These are phyloP conservation scores for Phaffia rhodozyma DNA, from an alignment of 1,284 basidiomycete species.

Conservation along the genomic window DNA sequence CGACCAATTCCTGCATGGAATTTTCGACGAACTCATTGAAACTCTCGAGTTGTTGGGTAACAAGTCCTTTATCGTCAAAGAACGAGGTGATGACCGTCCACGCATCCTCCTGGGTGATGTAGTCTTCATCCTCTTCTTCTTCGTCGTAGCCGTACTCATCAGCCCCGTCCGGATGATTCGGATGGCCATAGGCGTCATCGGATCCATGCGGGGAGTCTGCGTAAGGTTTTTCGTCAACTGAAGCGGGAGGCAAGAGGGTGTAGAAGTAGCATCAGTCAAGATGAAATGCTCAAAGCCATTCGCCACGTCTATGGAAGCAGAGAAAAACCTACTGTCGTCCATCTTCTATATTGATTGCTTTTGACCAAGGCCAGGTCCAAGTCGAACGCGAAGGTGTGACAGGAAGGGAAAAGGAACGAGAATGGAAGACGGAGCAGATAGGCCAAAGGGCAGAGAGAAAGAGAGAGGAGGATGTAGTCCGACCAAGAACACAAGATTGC, in stretches of 20 bases:
- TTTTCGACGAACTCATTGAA: conserved; percentile 99
- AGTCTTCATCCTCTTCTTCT: conserved; percentile 54
- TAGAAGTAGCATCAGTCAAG: too few species aligned
- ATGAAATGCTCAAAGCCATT: too few species aligned
- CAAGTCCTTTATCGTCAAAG: conserved; percentile 94
- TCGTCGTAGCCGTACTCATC: conserved; percentile 8
- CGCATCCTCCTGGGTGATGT: conserved; percentile 77
- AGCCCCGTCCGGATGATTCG: neutral
- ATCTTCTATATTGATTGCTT: neutral
- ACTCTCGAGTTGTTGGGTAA: conserved; percentile 92
- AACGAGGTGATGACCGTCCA: conserved; percentile 94
- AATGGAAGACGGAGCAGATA: neutral
- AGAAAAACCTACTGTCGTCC: neutral
- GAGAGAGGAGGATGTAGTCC: neutral
- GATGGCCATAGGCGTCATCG: neutral
- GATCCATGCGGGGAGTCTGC: neutral
- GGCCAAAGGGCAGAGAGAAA: neutral
- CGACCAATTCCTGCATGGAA: conserved; percentile 99
- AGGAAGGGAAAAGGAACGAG: neutral
- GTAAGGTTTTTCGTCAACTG: too few species aligned
- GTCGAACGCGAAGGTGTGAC: neutral
- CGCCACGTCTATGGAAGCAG: neutral
- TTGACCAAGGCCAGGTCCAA: neutral
- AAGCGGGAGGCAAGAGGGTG: too few species aligned
- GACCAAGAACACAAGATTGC: neutral